Evolutionary conservation across 78 protist species (phyloP).

Genomic region (Acrasis kona): DNA sequence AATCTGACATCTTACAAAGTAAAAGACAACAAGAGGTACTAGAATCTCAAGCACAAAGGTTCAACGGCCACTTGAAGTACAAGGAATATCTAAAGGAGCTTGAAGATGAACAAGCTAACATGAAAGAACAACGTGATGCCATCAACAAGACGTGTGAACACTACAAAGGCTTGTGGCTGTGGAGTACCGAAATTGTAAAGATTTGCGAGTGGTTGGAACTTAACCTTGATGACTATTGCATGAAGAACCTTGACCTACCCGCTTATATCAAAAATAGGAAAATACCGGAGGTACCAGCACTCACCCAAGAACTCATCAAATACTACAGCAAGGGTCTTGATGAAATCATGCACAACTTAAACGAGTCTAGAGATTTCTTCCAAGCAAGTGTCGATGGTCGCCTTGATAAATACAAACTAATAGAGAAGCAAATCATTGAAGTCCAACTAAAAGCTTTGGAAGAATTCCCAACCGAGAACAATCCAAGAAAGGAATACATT

Average conservation of each 20-base stretch:
- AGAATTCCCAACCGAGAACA: background rate
- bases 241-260: background rate
- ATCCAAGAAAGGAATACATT: background rate
- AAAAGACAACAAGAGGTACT: background rate
- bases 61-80: background rate
- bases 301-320: background rate
- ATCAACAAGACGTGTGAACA: background rate
- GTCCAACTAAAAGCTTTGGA: background rate
- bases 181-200: background rate
- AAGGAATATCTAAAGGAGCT: background rate
- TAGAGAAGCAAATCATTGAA: background rate
- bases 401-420: background rate
- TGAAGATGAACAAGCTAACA: background rate
- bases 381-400: background rate
- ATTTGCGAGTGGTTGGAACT: background rate
- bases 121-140: background rate
- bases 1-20: background rate
- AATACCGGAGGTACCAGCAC: background rate
- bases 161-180: background rate
- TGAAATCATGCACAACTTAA: background rate
- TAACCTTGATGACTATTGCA: background rate
- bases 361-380: background rate
- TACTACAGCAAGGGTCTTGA: background rate
- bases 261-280: background rate
- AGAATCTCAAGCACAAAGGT: background rate